Evolutionary conservation across 2,329 filamentous ascomycete species (phyloP).

Genomic region (Microcyclosporella mali): DNA sequence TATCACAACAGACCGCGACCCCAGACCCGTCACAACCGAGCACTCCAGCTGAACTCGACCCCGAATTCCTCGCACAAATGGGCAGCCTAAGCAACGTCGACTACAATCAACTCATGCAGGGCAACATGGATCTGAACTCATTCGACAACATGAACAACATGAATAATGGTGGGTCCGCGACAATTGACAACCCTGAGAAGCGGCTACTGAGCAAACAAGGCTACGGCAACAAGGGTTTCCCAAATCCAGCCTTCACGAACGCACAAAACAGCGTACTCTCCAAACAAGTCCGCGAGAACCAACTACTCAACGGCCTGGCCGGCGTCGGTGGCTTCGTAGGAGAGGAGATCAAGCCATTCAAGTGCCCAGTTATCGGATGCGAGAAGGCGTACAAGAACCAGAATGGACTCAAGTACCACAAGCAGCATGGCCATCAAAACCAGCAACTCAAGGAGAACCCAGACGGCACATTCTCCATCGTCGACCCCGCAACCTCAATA

Average conservation of each 20-base stretch:
- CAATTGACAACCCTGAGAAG: constrained; percentile 91
- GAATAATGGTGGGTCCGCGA: constrained; percentile 43
- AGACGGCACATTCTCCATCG: constrained; percentile 95
- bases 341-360: constrained; percentile 95
- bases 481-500: constrained; percentile 88
- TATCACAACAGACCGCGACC: constrained; percentile 54
- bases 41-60: constrained; percentile 66
- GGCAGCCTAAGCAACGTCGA: constrained; percentile 34
- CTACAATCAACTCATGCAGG: constrained; percentile 32
- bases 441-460: constrained; percentile 95
- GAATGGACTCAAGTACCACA: constrained; percentile 91
- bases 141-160: constrained; percentile 56
- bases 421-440: constrained; percentile 86
- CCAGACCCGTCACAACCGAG: constrained; percentile 63
- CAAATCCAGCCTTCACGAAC: constrained; percentile 54
- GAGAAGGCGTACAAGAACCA: constrained; percentile 99
- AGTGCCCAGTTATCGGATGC: constrained; percentile 94
- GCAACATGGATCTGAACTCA: constrained; percentile 32
- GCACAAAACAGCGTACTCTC: constrained; percentile 70
- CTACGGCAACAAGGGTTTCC: constrained; percentile 47
- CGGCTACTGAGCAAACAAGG: constrained; percentile 78
- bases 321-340: constrained; percentile 49
- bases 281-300: constrained; percentile 57
- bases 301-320: constrained; percentile 52
- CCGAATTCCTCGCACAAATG: constrained; percentile 31